A percentile compares a stretch with the other conserved stretches of the same genome.
phyloP scores from a whole-genome alignment of 129 eudicot species.

The Scalesia atractyloides region DNA sequence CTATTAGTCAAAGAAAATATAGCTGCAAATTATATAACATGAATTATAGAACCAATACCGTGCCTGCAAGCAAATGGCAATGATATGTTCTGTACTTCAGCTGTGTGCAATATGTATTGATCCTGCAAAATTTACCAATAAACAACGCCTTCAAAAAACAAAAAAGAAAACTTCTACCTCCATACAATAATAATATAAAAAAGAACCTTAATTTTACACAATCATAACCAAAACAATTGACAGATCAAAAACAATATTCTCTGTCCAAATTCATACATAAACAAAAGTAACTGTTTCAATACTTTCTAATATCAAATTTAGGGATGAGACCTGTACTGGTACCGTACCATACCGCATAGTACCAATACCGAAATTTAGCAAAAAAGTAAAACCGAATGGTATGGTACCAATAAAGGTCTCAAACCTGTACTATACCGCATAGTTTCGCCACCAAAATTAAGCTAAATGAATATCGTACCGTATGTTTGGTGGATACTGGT shows the following conservation, averaged over 20 bases:
- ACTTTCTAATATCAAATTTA: too few relatives aligned
- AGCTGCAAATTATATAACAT: background rate
- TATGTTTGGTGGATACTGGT: too few relatives aligned
- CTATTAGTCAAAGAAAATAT: background rate
- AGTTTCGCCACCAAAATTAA: too few relatives aligned
- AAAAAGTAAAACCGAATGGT: too few relatives aligned
- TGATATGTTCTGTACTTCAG: constrained; percentile 75
- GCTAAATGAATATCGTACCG: too few relatives aligned
- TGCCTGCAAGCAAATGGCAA: constrained; percentile 99
- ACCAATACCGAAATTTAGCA: too few relatives aligned
- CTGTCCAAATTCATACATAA: constrained; percentile 4
- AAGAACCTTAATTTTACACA: background rate
- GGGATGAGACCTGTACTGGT: too few relatives aligned
- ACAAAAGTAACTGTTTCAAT: background rate
- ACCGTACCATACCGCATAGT: too few relatives aligned
- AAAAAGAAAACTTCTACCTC: background rate
- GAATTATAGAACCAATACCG: constrained; percentile 60
- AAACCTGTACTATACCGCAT: too few relatives aligned
- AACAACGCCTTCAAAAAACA: background rate
- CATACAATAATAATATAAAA: background rate
- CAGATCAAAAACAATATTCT: constrained; percentile 10
- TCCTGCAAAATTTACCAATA: constrained; percentile 56
- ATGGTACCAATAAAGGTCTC: too few relatives aligned
- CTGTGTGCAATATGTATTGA: constrained; percentile 90
- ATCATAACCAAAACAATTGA: background rate